Evolutionary conservation across 768 basidiomycete genomes (phyloP).

Genomic region (Lepiota subincarnata): DNA sequence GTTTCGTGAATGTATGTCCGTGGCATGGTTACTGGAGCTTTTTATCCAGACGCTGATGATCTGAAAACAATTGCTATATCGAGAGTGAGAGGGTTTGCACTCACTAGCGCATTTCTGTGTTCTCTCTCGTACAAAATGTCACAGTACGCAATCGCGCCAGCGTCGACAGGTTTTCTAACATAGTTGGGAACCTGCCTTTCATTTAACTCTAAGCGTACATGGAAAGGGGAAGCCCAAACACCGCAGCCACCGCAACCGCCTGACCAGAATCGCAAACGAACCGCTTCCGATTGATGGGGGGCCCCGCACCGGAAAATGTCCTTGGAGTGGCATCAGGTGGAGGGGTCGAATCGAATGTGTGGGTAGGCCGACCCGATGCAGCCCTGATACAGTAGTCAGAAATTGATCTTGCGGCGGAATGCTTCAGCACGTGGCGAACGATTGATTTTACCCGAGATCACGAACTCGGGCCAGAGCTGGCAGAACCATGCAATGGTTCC

Average conservation of each 20-base stretch:
- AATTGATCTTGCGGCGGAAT: no score
- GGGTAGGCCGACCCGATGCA: neutral
- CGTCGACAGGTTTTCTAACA: neutral
- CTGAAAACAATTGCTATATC: neutral
- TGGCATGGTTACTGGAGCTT: neutral
- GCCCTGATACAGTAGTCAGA: neutral
- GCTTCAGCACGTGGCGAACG: no score
- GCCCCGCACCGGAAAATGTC: neutral
- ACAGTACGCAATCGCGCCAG: neutral
- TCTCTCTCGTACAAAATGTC: constrained; percentile 8
- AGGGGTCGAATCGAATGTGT: neutral
- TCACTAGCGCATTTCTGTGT: constrained; percentile 3
- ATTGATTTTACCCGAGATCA: no score
- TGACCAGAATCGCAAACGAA: constrained; percentile 1
- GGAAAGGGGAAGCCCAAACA: neutral
- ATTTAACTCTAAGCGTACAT: neutral
- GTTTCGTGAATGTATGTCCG: neutral
- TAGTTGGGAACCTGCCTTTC: neutral
- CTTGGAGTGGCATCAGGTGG: neutral
- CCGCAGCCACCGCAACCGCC: neutral
- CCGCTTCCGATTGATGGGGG: neutral
- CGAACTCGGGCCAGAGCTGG: no score
- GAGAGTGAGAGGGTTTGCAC: neutral
- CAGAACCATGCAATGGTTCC: no score
- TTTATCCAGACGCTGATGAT: neutral